Evolutionary conservation across 805 yeast species (phyloP), one percentile per base, ranked within the genome.

Genomic region (Saccharomycopsis vini): DNA sequence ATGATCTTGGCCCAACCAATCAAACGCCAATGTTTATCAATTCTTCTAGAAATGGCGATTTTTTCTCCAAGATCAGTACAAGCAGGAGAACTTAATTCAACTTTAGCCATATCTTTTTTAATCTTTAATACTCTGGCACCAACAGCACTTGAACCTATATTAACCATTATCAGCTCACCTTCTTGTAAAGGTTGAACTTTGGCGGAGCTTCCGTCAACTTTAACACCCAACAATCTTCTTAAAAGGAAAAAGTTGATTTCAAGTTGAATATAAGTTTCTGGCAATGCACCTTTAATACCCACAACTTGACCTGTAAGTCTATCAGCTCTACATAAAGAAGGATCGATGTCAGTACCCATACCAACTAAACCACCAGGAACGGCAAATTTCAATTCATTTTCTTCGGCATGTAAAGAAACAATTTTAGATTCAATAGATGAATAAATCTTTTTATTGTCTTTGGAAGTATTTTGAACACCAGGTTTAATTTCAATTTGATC

Each of bases 341-440:
- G 99, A 67, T 92, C 99, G 54, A 92, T 95, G 68, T 86, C 87
- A 41, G 98, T 92, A 71, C 99, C 99, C 46, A 92, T 97, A 78
- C 99, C 99, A 58, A 92, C 94, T 62, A 92, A 77, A 52, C 99
- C 99, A 80, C 99, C 99, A 38, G 99, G 99, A 58, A 92, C 98
- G 47, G 99, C 99, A 59, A 90, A 92, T 65, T 92, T 92, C 66
- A 92, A 77, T 64, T 89, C 96, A 60, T 92, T 94, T 68, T 92
- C 89, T 68, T 92, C 99, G 47, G 99, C 97, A 62, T 89, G 90
- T 55, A 92, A 72, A 12, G 97, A 84, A 42, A 87, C 92, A 60
- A 92, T 87, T 59, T 87, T 81, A 45, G 97, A 88, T 71, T 83
- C 86, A 60, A 92, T 90, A 38, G 97, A 97, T 64, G 82, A 84